These are phyloP conservation scores for Podaxis sp. DNA, from an alignment of 768 basidiomycete species.

Conservation along the genomic window DNA sequence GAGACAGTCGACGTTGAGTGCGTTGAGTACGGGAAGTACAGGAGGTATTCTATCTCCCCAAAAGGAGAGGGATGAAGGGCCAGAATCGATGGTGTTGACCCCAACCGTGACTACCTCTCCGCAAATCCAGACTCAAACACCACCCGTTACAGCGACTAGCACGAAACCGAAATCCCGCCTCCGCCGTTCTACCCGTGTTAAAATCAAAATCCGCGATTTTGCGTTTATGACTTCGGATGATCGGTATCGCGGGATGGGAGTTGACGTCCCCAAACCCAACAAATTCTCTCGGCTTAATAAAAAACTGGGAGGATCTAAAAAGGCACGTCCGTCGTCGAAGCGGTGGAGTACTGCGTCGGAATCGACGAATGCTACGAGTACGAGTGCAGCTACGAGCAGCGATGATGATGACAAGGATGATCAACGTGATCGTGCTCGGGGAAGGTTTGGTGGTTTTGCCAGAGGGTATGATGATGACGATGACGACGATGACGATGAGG, in stretches of 20 bases:
- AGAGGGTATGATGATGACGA: slow-evolving; percentile 20
- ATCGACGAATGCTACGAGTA: not conserved
- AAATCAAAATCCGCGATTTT: slow-evolving; percentile 45
- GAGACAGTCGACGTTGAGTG: slow-evolving; percentile 4
- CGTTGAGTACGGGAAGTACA: not conserved
- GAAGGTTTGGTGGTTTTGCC: slow-evolving; percentile 5
- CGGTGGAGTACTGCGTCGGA: slow-evolving; percentile 10
- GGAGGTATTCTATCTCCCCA: not conserved
- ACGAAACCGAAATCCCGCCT: not conserved
- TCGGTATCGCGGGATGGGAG: slow-evolving; percentile 38
- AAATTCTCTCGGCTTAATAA: slow-evolving; percentile 32
- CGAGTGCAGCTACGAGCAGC: not conserved
- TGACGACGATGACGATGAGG: slow-evolving; percentile 24
- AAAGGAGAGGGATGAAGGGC: not conserved
- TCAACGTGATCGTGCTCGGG: slow-evolving; percentile 20
- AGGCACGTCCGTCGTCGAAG: slow-evolving; percentile 10
- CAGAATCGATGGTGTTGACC: not conserved
- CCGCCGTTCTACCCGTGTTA: not conserved
- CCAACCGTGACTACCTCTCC: not conserved
- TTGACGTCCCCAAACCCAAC: slow-evolving; percentile 41
- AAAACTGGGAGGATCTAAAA: slow-evolving; percentile 15
- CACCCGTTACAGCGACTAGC: not conserved
- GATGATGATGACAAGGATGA: slow-evolving; percentile 26
- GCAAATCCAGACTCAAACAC: slow-evolving; percentile 6
- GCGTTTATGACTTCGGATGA: slow-evolving; percentile 35